phyloP scores from a whole-genome alignment of 495 filamentous ascomycete species.

The Hyaloscypha variabilis region DNA sequence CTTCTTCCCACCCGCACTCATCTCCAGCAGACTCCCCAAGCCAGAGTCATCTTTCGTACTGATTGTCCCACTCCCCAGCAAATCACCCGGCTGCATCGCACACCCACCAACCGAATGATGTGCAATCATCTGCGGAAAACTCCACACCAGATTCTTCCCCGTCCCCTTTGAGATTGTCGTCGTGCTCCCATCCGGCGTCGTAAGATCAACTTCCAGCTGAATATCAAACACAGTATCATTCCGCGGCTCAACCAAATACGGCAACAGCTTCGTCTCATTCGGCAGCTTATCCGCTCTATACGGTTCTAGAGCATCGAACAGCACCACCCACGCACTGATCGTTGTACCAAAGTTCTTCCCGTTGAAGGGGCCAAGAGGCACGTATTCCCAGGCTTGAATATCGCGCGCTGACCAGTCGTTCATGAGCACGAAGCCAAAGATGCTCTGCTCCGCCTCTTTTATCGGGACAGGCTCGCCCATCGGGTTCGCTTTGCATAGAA shows the following conservation, averaged over 20 bases:
- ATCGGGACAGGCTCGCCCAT: slow-evolving; percentile 67
- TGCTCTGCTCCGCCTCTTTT: slow-evolving; percentile 68
- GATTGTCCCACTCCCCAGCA: slow-evolving; percentile 90
- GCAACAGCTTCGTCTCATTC: slow-evolving; percentile 64
- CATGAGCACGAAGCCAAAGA: slow-evolving; percentile 88
- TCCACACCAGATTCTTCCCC: slow-evolving; percentile 78
- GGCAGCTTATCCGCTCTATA: slow-evolving; percentile 55
- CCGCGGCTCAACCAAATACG: slow-evolving; percentile 69
- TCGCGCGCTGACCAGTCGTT: slow-evolving; percentile 96
- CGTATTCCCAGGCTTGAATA: slow-evolving; percentile 89
- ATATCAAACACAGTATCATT: slow-evolving; percentile 73
- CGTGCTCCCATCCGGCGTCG: slow-evolving; percentile 59
- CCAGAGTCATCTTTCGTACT: slow-evolving; percentile 65
- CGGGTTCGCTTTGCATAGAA: slow-evolving; percentile 68
- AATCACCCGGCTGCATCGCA: slow-evolving; percentile 76
- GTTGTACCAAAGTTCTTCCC: slow-evolving; percentile 92
- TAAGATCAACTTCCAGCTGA: slow-evolving; percentile 72
- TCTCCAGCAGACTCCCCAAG: slow-evolving; percentile 80
- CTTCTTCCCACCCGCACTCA: slow-evolving; percentile 67
- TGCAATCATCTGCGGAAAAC: slow-evolving; percentile 92
- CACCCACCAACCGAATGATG: slow-evolving; percentile 91
- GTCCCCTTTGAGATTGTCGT: slow-evolving; percentile 68
- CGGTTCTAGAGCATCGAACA: slow-evolving; percentile 82
- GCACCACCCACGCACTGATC: slow-evolving; percentile 87
- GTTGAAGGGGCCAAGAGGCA: slow-evolving; percentile 85